Conservation (phyloP, 768 basidiomycete genomes). For the Russula olivacea region DNA sequence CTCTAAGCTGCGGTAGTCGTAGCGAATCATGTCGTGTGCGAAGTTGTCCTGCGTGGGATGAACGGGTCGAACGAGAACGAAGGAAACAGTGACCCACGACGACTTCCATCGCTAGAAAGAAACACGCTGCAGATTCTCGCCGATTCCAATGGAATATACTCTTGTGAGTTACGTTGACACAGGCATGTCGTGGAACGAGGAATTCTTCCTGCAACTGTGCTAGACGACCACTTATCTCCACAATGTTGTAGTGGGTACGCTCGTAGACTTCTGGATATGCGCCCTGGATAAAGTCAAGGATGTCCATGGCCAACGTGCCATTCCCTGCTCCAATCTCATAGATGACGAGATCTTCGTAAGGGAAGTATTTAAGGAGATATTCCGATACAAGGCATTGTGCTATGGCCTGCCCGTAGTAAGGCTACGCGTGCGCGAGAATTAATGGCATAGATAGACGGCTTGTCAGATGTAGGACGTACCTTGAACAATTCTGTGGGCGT, state of each 20-base stretch:
- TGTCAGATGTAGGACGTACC: constrained; percentile 42
- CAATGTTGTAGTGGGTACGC: constrained; percentile 86
- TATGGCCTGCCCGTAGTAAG: constrained; percentile 89
- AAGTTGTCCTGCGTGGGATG: constrained; percentile 73
- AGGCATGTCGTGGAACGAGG: constrained; percentile 56
- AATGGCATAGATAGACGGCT: constrained; percentile 9
- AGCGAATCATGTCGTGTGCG: constrained; percentile 91
- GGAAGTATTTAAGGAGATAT: constrained; percentile 92
- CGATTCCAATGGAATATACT: constrained; percentile 84
- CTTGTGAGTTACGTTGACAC: constrained; percentile 62
- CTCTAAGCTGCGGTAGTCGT: constrained; percentile 69
- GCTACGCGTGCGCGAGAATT: constrained; percentile 42
- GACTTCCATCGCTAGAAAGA: constrained; percentile 92
- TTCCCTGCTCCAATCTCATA: constrained; percentile 99
- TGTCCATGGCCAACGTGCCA: constrained; percentile 86
- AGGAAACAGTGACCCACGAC: constrained; percentile 51
- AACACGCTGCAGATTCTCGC: constrained; percentile 78
- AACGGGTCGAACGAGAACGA: not conserved
- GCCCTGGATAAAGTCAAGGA: constrained; percentile 72
- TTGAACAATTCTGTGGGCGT: constrained; percentile 97
- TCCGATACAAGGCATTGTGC: constrained; percentile 85
- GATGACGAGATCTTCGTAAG: constrained; percentile 91
- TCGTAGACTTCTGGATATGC: constrained; percentile 90
- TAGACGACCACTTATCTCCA: constrained; percentile 85
- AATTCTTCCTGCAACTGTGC: constrained; percentile 64